Conservation (phyloP, 495 filamentous ascomycete genomes). For the Neurospora sp. region DNA sequence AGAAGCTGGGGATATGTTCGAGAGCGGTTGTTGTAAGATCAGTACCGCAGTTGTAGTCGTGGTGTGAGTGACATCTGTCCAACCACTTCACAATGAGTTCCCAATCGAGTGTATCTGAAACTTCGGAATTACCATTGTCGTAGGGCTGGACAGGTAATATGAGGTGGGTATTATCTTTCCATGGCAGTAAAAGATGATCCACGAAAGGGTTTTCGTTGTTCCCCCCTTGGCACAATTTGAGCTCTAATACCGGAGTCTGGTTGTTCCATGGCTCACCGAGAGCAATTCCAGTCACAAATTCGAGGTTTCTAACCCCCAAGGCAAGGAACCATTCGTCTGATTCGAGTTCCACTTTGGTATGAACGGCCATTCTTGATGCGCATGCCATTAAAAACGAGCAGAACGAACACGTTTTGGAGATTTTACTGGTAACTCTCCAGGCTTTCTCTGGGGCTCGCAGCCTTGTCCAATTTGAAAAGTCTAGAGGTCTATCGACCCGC, state of each 20-base stretch:
- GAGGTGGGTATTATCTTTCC: not conserved
- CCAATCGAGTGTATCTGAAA: not conserved
- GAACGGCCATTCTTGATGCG: not conserved
- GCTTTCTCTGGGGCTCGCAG: not conserved
- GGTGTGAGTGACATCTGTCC: rapidly evolving
- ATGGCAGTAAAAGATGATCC: too few species aligned
- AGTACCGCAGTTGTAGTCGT: not conserved
- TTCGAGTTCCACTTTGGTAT: not conserved
- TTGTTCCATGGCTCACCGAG: too few species aligned
- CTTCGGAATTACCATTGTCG: rapidly evolving
- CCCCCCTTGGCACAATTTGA: not conserved
- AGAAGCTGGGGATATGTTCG: not conserved
- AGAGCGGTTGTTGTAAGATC: too few species aligned
- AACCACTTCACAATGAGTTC: not conserved
- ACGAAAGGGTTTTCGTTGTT: not conserved
- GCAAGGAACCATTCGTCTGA: not conserved
- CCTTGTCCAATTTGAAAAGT: too few species aligned
- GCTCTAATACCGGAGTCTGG: not conserved
- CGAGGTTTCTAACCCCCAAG: not conserved
- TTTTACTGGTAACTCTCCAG: not conserved
- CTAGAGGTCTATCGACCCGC: rapidly evolving
- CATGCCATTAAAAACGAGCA: not conserved
- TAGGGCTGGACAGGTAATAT: not conserved
- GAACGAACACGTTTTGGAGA: not conserved
- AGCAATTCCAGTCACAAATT: too few species aligned